Conservation (phyloP, 352 stramenopile genomes). For the Pythium guiyangense region DNA sequence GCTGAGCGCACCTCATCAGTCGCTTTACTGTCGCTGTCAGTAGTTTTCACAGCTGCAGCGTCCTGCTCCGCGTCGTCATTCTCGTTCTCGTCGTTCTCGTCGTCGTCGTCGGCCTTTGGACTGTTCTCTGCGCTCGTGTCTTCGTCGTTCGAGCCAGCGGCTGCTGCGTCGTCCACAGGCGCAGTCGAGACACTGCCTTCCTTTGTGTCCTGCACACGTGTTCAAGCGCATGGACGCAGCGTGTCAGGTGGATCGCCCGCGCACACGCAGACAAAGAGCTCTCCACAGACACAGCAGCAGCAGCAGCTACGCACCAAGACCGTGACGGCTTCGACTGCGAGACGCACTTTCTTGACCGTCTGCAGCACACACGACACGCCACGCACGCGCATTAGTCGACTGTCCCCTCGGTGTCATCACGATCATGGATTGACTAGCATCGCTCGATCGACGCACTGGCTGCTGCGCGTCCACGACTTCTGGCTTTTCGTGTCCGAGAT, state of each 20-base stretch:
- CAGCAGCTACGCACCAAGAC: conserved; percentile 23
- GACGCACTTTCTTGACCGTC: conserved; percentile 58
- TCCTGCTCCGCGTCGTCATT: not conserved
- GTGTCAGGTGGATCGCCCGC: too few relatives aligned
- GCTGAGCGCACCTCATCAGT: not conserved
- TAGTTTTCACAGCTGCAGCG: not conserved
- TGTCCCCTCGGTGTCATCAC: not conserved
- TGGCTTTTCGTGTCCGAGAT: conserved; percentile 72
- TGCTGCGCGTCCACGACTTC: conserved; percentile 57
- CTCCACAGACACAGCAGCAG: too few relatives aligned
- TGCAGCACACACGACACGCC: conserved; percentile 11
- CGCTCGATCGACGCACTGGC: conserved; percentile 21
- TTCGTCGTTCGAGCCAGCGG: conserved; percentile 10
- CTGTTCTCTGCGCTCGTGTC: conserved; percentile 17
- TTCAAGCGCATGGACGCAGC: not conserved
- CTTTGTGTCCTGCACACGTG: conserved; percentile 8
- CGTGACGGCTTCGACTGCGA: conserved; percentile 41
- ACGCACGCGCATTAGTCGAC: too few relatives aligned
- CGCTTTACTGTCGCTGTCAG: not conserved
- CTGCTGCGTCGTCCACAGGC: not conserved
- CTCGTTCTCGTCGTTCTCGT: too few relatives aligned
- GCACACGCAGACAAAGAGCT: too few relatives aligned
- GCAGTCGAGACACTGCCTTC: not conserved
- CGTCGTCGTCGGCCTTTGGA: conserved; percentile 8
- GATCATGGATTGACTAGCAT: too few relatives aligned